phyloP scores from a whole-genome alignment of 495 filamentous ascomycete species.

The Parathielavia appendiculata region DNA sequence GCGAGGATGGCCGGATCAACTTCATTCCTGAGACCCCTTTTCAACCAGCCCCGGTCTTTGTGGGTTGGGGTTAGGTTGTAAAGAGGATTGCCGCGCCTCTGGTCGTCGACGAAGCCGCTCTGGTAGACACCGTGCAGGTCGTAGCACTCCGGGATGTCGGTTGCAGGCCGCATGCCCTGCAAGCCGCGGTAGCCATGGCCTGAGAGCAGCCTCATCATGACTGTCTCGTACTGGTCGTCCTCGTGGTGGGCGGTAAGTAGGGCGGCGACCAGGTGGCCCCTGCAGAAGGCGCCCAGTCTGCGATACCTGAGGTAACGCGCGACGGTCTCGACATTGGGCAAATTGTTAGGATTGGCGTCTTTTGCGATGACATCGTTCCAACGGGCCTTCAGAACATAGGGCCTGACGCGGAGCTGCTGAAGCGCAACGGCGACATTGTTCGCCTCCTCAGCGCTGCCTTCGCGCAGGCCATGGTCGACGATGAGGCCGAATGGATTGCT shows the following conservation, averaged over 20 bases:
- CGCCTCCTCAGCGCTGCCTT: conserved; percentile 66
- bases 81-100: conserved; percentile 22
- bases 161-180: conserved; percentile 57
- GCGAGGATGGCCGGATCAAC: conserved; percentile 19
- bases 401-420: conserved; percentile 26
- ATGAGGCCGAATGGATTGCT: conserved; percentile 58
- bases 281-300: conserved; percentile 59
- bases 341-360: conserved; percentile 33
- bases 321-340: conserved; percentile 68
- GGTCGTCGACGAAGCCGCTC: conserved; percentile 55
- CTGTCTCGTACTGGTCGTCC: conserved; percentile 83
- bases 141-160: conserved; percentile 76
- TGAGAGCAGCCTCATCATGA: conserved; percentile 64
- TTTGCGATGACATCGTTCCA: conserved; percentile 33
- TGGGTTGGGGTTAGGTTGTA: conserved; percentile 25
- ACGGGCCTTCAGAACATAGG: conserved; percentile 25
- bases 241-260: conserved; percentile 77
- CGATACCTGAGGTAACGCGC: conserved; percentile 73
- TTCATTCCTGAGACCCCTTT: conserved; percentile 19
- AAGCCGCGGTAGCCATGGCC: conserved; percentile 62
- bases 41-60: conserved; percentile 18
- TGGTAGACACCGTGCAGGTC: conserved; percentile 64
- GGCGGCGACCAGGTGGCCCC: conserved; percentile 40
- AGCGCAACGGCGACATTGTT: conserved; percentile 53
- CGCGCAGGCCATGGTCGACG: conserved; percentile 71